Evolutionary conservation across 2,329 filamentous ascomycete species (phyloP), one percentile per base, ranked within the genome.

Genomic region (Pseudocercospora macadamiae): DNA sequence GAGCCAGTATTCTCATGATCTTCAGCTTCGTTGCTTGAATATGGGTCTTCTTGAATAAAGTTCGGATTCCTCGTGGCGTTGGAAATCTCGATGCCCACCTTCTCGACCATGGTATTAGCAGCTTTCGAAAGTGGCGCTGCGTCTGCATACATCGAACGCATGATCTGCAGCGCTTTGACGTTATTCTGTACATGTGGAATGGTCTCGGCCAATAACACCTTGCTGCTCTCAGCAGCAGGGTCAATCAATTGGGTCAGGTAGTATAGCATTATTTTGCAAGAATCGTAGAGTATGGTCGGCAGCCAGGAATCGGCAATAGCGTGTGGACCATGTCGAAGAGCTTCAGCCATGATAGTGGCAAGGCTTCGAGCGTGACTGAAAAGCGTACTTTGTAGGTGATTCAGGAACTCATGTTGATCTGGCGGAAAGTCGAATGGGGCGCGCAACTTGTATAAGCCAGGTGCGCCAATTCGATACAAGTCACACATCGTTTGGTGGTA

Each of bases 401-500:
- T 52, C 37, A 62, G 61, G 54, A 67, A 67, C 10, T 55, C 59
- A 26, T 51, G 52, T 39, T 66, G 64, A 45, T 66, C 65, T 10
- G 62, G 64, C 2, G 62, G 62, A 52, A 62, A 67, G 4, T 47
- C 57, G 32, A 67, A 63, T 4, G 64, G 54, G 12, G 60, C 63
- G 25, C 64, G 64, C 3, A 66, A 51, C 47, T 64, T 66, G 59
- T 66, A 67, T 26, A 67, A 51, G 2, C 59, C 57, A n/a, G 65
- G 64, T 2, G 64, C 47, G 25, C 49, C 58, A 9, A 60, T 23
- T 18, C 65, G 62, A 49, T 67, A 66, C 9, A 67, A 44, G 45
- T 67, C 65, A 39, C 65, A 67, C 64, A 67, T 66, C 1, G 64
- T 67, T 45, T 66, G 65, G 44, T 67, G 64, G 37, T 66, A 67